Conservation (phyloP, 2,329 filamentous ascomycete species). For the Pseudogymnoascus sp. region DNA sequence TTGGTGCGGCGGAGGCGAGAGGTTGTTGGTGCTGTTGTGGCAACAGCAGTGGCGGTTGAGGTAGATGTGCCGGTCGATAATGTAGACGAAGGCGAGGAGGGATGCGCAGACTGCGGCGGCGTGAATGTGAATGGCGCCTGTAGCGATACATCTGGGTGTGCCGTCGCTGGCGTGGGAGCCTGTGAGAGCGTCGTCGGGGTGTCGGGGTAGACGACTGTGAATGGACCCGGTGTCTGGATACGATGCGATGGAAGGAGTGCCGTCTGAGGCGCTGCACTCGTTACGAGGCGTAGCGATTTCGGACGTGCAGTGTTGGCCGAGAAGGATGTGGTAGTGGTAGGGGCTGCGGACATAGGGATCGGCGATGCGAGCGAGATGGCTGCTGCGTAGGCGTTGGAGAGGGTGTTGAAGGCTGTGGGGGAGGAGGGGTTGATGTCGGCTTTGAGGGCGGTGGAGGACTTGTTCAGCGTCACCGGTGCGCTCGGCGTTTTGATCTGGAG, state of each 20-base stretch:
- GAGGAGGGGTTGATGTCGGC: constrained; percentile 46
- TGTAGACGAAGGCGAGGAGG: constrained; percentile 16
- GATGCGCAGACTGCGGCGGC: constrained; percentile 27
- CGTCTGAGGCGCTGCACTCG: constrained; percentile 25
- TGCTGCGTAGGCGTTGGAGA: constrained; percentile 56
- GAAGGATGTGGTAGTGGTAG: constrained; percentile 29
- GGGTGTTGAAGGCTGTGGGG: constrained; percentile 57
- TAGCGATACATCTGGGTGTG: constrained; percentile 13
- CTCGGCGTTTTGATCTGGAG: constrained; percentile 44
- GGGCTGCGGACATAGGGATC: constrained; percentile 15
- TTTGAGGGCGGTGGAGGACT: constrained; percentile 36
- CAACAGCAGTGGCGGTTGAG: constrained; percentile 7
- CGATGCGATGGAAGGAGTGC: constrained; percentile 21
- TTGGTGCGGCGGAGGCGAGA: background rate
- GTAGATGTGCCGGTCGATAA: constrained; percentile 22
- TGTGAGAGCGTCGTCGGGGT: constrained; percentile 22
- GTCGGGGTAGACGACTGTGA: constrained; percentile 26
- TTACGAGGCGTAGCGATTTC: constrained; percentile 21
- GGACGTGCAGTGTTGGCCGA: constrained; percentile 38
- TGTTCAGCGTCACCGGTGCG: constrained; percentile 32
- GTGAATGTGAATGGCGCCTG: constrained; percentile 24
- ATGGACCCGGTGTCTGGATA: constrained; percentile 26
- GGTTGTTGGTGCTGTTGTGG: background rate
- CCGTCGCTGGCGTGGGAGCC: constrained; percentile 17
- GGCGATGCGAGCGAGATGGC: constrained; percentile 53